These are phyloP conservation scores for Chlorella sorokiniana DNA, from an alignment of 139 green algal species.

Conservation along the genomic window DNA sequence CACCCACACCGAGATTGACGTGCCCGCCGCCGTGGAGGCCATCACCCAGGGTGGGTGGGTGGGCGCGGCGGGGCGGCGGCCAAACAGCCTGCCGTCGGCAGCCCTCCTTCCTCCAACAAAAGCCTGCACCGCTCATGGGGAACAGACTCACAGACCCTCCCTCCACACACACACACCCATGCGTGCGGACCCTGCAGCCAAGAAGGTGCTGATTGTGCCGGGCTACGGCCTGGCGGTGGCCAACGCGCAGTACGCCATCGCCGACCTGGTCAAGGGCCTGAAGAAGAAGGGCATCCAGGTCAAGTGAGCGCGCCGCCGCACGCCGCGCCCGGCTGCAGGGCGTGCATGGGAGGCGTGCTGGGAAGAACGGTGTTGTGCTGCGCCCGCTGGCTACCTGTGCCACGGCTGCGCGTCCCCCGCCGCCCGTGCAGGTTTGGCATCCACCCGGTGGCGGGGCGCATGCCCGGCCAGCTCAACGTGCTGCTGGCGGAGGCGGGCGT, in stretches of 20 bases:
- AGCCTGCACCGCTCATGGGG: too few relatives aligned
- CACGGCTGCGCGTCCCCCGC: background rate
- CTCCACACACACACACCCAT: background rate
- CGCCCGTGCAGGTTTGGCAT: conserved; percentile 73
- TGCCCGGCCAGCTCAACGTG: conserved; percentile 95
- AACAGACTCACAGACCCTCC: too few relatives aligned
- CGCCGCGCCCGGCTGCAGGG: background rate
- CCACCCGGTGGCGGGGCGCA: conserved; percentile 85
- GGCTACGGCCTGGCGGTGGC: conserved; percentile 91
- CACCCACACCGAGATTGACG: conserved; percentile 25
- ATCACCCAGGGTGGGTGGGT: conserved; percentile 6
- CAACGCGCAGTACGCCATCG: conserved; percentile 79
- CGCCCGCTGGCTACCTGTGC: too few relatives aligned
- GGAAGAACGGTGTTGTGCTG: too few relatives aligned
- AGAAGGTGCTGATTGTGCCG: conserved; percentile 84
- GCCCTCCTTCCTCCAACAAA: too few relatives aligned
- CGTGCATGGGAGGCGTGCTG: background rate
- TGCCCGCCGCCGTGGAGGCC: conserved; percentile 12
- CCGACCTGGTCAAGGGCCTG: conserved; percentile 69
- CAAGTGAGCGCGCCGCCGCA: conserved; percentile 33
- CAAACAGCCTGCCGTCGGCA: background rate
- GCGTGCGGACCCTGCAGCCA: conserved; percentile 18
- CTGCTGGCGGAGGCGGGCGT: conserved; percentile 91
- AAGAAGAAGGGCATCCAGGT: conserved; percentile 59
- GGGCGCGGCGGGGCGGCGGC: background rate